Percentiles rank a stretch among this genome's conserved stretches.
Evolutionary conservation across 139 green algal genomes (phyloP).

Genomic region (Volvox africanus): DNA sequence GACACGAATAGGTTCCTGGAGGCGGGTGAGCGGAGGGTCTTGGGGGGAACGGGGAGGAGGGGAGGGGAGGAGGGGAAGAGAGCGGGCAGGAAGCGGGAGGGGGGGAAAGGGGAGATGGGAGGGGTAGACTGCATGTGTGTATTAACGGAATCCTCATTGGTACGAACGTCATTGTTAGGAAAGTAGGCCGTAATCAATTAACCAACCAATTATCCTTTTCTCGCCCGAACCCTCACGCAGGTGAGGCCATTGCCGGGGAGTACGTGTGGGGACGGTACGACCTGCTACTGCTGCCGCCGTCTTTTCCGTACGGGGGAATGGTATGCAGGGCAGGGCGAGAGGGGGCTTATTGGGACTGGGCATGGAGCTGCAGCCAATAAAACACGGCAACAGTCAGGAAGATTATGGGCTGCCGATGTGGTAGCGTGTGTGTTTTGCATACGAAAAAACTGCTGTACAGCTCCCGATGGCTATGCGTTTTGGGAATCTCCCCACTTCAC

Average conservation of each 20-base stretch:
- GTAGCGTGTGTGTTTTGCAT: too few relatives aligned
- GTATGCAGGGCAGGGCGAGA: not conserved
- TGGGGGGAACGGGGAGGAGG: not conserved
- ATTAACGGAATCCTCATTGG: too few relatives aligned
- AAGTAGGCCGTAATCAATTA: too few relatives aligned
- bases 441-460: too few relatives aligned
- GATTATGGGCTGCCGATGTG: too few relatives aligned
- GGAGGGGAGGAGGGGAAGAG: not conserved
- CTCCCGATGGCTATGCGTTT: too few relatives aligned
- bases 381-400: too few relatives aligned
- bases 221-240: conserved; percentile 49
- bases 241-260: conserved; percentile 84
- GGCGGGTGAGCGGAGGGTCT: conserved; percentile 59
- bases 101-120: not conserved
- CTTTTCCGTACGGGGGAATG: conserved; percentile 91
- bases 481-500: too few relatives aligned
- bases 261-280: conserved; percentile 96
- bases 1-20: conserved; percentile 87
- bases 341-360: too few relatives aligned
- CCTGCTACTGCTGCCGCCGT: conserved; percentile 93
- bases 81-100: not conserved
- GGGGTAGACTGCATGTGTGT: not conserved
- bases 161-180: too few relatives aligned
- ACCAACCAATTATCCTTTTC: too few relatives aligned
- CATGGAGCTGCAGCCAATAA: too few relatives aligned